phyloP scores from a whole-genome alignment of 2,329 filamentous ascomycete species.

The Clarireedia paspali region DNA sequence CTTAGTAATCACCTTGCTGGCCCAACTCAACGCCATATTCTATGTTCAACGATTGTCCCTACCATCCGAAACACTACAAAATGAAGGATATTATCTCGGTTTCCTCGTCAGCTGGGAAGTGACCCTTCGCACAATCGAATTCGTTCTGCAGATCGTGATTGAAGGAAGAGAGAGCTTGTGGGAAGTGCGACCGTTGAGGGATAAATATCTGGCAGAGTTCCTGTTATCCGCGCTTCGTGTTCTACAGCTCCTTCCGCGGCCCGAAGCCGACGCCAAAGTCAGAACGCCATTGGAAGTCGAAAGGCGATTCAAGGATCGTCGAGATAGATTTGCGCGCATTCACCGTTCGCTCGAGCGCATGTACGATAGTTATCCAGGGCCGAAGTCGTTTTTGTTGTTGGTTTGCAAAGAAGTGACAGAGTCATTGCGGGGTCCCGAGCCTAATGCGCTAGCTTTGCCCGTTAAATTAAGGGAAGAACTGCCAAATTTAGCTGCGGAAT shows the following conservation, averaged over 20 bases:
- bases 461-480: constrained; percentile 29
- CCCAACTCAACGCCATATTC: constrained; percentile 34
- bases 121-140: constrained; percentile 32
- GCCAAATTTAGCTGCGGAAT: constrained; percentile 31
- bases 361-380: constrained; percentile 34
- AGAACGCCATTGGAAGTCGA: constrained; percentile 15
- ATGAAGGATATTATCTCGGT: constrained; percentile 32
- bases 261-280: constrained; percentile 16
- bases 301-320: constrained; percentile 30
- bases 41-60: constrained; percentile 34
- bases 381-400: constrained; percentile 33
- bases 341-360: constrained; percentile 33
- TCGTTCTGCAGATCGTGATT: constrained; percentile 31
- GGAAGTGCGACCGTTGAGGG: constrained; percentile 24
- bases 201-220: constrained; percentile 34
- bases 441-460: constrained; percentile 30
- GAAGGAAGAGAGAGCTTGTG: constrained; percentile 19
- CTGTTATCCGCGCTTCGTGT: constrained; percentile 33
- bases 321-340: constrained; percentile 33
- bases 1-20: constrained; percentile 31
- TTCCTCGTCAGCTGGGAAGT: constrained; percentile 36
- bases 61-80: constrained; percentile 29
- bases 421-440: constrained; percentile 29
- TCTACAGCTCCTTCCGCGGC: constrained; percentile 33
- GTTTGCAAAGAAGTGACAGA: constrained; percentile 33